Evolutionary conservation across 2,329 filamentous ascomycete species (phyloP).

Genomic region (Metarhizium rileyi): DNA sequence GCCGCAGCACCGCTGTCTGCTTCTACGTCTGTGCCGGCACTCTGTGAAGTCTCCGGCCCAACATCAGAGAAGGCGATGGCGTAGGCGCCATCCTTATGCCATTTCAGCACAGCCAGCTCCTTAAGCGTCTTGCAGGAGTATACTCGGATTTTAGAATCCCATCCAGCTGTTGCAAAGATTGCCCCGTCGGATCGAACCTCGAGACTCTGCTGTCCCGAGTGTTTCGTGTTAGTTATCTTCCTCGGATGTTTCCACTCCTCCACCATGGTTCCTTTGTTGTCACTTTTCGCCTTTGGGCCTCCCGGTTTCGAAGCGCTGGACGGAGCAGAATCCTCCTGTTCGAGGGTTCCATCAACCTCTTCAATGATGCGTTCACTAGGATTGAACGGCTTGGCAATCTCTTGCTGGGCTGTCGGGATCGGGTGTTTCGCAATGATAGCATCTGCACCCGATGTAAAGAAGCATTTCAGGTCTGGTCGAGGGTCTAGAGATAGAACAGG

Average conservation of each 20-base stretch:
- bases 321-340: constrained; percentile 13
- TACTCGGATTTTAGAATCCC: constrained; percentile 74
- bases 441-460: constrained; percentile 77
- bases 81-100: constrained; percentile 86
- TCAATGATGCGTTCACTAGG: constrained; percentile 5
- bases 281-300: background rate
- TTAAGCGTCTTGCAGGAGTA: constrained; percentile 74
- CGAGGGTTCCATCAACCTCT: constrained; percentile 8
- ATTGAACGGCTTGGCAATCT: constrained; percentile 9
- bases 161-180: constrained; percentile 83
- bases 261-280: constrained; percentile 11
- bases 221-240: constrained; percentile 65
- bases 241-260: constrained; percentile 37
- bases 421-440: constrained; percentile 68
- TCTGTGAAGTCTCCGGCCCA: constrained; percentile 1
- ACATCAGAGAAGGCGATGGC: constrained; percentile 60
- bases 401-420: constrained; percentile 33
- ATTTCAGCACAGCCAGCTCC: constrained; percentile 86
- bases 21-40: background rate
- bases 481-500: constrained; percentile 69
- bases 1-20: background rate
- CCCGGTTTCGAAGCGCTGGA: constrained; percentile 13
- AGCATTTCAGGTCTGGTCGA: constrained; percentile 41
- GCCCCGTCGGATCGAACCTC: constrained; percentile 68
- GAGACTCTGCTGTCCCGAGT: constrained; percentile 81